Evolutionary conservation across 495 filamentous ascomycete genomes (phyloP).

Genomic region (Bacidia gigantensis): DNA sequence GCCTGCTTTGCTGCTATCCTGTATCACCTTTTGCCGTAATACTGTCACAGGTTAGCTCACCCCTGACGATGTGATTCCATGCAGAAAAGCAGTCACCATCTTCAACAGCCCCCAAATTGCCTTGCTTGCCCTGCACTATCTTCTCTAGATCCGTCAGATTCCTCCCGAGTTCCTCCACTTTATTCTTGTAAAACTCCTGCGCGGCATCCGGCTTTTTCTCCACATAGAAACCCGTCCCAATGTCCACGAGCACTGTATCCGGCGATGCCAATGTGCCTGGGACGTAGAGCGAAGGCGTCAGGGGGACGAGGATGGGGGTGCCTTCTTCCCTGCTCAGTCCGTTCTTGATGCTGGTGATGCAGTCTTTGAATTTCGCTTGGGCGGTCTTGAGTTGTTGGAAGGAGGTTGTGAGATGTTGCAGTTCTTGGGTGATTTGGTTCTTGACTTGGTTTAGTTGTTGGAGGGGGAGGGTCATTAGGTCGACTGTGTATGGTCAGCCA

Average conservation of each 20-base stretch:
- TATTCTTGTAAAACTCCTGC: slow-evolving; percentile 67
- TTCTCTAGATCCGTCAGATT: slow-evolving; percentile 79
- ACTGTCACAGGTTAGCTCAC: slow-evolving; percentile 24
- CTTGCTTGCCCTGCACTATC: slow-evolving; percentile 71
- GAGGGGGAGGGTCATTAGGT: slow-evolving; percentile 40
- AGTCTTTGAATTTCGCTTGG: slow-evolving; percentile 84
- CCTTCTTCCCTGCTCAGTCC: slow-evolving; percentile 36
- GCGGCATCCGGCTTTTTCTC: slow-evolving; percentile 81
- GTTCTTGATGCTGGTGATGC: slow-evolving; percentile 56
- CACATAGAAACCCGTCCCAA: slow-evolving; percentile 92
- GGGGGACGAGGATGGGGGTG: slow-evolving; percentile 69
- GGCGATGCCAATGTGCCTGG: slow-evolving; percentile 65
- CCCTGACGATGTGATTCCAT: background rate
- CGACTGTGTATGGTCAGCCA: slow-evolving; percentile 32
- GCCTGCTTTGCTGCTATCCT: slow-evolving; percentile 9
- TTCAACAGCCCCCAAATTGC: slow-evolving; percentile 74
- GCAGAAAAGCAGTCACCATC: slow-evolving; percentile 46
- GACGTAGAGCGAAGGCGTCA: slow-evolving; percentile 90
- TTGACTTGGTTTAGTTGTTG: slow-evolving; percentile 56
- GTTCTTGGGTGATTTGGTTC: slow-evolving; percentile 87
- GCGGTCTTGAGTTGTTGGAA: slow-evolving; percentile 79
- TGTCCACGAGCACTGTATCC: slow-evolving; percentile 79
- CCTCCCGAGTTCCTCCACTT: slow-evolving; percentile 62
- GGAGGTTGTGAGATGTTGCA: slow-evolving; percentile 81
- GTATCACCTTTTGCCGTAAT: slow-evolving; percentile 43